These are phyloP conservation scores for Trametes cingulata DNA, from an alignment of 768 basidiomycete genomes.

Conservation along the genomic window DNA sequence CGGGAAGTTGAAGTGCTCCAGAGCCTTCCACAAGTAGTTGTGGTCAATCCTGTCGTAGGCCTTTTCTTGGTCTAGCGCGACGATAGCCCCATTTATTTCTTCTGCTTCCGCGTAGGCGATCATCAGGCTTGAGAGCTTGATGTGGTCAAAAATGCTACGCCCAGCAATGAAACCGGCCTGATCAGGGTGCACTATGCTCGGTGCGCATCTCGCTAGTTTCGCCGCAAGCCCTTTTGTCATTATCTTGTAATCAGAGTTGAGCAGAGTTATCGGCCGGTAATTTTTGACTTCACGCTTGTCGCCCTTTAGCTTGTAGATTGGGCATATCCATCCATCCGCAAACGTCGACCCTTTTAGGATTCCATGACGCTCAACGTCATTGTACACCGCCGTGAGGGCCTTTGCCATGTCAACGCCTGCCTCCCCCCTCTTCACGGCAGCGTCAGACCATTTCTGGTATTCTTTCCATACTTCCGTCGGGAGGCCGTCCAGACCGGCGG, in stretches of 20 bases:
- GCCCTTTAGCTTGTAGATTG: no score
- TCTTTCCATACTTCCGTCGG: background rate
- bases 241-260: slow-evolving; percentile 27
- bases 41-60: no score
- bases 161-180: slow-evolving; percentile 43
- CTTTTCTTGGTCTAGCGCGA: no score
- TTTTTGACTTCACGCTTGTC: slow-evolving; percentile 13
- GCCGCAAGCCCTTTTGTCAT: slow-evolving; percentile 29
- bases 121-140: slow-evolving; percentile 26
- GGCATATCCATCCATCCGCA: slow-evolving; percentile 35
- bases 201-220: slow-evolving; percentile 12
- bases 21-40: slow-evolving; percentile 14
- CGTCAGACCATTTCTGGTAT: background rate
- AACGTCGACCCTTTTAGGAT: slow-evolving; percentile 20
- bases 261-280: slow-evolving; percentile 25
- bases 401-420: background rate
- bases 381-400: background rate
- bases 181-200: slow-evolving; percentile 33
- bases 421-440: background rate
- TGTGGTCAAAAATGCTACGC: slow-evolving; percentile 36
- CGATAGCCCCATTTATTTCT: slow-evolving; percentile 17
- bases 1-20: slow-evolving; percentile 11
- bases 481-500: background rate
- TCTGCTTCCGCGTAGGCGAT: slow-evolving; percentile 14
- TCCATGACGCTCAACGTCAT: slow-evolving; percentile 12